A percentile compares a stretch with the other conserved stretches of the same genome.
These are phyloP conservation scores for Malassezia dermatis DNA, from an alignment of 1,284 basidiomycete genomes.

Conservation along the genomic window DNA sequence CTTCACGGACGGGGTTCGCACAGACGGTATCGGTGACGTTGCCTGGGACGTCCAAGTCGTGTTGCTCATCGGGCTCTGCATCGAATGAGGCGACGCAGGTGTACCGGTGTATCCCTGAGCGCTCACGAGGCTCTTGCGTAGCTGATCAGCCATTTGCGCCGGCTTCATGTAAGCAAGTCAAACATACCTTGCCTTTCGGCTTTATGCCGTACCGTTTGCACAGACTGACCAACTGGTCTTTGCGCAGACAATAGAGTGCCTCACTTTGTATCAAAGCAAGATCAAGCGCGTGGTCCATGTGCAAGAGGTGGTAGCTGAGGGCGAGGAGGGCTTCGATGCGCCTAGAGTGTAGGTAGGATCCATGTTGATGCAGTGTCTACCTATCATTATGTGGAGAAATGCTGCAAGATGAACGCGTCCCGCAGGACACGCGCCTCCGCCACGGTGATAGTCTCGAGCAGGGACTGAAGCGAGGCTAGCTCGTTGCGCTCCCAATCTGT, in stretches of 20 bases:
- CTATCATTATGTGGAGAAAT: constrained; percentile 10
- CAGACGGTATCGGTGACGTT: not conserved
- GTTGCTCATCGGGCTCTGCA: not conserved
- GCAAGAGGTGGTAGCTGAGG: not conserved
- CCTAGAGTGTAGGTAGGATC: not conserved
- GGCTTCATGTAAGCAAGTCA: not conserved
- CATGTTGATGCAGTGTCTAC: constrained; percentile 3
- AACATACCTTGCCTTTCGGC: constrained; percentile 9
- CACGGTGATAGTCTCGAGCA: constrained; percentile 25
- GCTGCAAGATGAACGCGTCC: constrained; percentile 28
- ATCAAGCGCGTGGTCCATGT: constrained; percentile 6
- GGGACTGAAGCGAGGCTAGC: constrained; percentile 21
- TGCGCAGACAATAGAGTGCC: constrained; percentile 13
- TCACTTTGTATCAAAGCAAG: constrained; percentile 14
- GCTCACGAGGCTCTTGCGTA: constrained; percentile 3
- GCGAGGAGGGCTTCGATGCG: not conserved
- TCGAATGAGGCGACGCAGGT: not conserved
- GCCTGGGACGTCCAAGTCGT: not conserved
- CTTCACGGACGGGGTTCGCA: not conserved
- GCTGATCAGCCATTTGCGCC: constrained; percentile 6
- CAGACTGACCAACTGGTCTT: constrained; percentile 13
- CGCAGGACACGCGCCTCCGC: constrained; percentile 29
- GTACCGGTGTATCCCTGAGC: not conserved
- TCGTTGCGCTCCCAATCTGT: constrained; percentile 31
- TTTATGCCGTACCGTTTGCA: constrained; percentile 16